A percentile compares a stretch with the other conserved stretches of the same genome.
Evolutionary conservation across 1,284 basidiomycete species (phyloP).

Genomic region (Ceratobasidium sp.): DNA sequence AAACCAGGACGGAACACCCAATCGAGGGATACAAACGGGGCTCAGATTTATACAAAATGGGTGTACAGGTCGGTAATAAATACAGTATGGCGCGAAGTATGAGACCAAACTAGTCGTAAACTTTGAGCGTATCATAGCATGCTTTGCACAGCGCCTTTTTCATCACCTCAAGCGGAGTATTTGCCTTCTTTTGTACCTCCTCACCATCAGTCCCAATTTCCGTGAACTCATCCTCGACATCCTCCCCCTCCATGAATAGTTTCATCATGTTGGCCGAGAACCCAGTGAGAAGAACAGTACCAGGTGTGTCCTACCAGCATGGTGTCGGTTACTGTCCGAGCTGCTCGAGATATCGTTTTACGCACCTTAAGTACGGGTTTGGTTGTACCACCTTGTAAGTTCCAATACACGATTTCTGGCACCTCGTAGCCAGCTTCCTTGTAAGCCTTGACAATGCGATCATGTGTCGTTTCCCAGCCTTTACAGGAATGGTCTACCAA

Average conservation of each 20-base stretch:
- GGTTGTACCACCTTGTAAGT: conserved; percentile 51
- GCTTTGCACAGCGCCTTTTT: conserved; percentile 59
- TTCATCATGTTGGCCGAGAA: conserved; percentile 74
- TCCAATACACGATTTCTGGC: conserved; percentile 67
- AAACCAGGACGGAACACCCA: too few relatives aligned
- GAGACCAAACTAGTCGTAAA: conserved; percentile 47
- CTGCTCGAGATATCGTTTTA: not conserved
- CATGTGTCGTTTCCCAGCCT: conserved; percentile 66
- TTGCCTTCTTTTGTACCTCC: conserved; percentile 50
- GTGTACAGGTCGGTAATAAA: not conserved
- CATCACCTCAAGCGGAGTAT: conserved; percentile 54
- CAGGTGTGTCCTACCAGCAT: conserved; percentile 50
- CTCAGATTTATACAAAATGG: not conserved
- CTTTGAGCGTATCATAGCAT: conserved; percentile 55
- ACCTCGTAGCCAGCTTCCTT: conserved; percentile 66
- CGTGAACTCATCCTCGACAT: conserved; percentile 47
- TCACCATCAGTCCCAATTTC: conserved; percentile 50
- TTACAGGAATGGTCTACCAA: conserved; percentile 20
- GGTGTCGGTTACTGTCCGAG: not conserved
- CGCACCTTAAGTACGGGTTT: conserved; percentile 37
- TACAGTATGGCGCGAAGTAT: not conserved
- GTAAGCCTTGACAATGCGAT: conserved; percentile 61
- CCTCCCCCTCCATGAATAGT: conserved; percentile 66
- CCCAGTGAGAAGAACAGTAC: conserved; percentile 70
- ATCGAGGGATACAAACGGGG: not conserved